phyloP scores from a whole-genome alignment of 768 basidiomycete genomes.

The Suillus alpinus region DNA sequence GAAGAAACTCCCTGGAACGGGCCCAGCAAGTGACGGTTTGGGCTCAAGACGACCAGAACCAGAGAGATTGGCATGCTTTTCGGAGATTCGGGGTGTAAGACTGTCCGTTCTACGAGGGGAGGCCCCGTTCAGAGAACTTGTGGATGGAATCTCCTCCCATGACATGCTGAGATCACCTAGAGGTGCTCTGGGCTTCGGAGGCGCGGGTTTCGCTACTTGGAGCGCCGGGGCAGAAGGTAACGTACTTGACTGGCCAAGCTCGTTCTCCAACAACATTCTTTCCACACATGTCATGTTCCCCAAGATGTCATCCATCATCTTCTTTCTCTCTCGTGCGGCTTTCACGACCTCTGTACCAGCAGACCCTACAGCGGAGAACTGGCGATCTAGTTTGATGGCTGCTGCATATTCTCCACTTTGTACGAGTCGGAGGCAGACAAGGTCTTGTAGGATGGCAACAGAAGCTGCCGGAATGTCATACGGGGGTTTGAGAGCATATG shows the following conservation, averaged over 20 bases:
- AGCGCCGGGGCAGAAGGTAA: conserved; percentile 17
- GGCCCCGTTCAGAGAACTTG: conserved; percentile 8
- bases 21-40: not conserved
- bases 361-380: conserved; percentile 47
- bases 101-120: not conserved
- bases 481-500: conserved; percentile 58
- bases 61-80: conserved; percentile 19
- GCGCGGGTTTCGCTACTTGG: conserved; percentile 7
- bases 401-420: conserved; percentile 66
- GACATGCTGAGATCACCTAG: conserved; percentile 44
- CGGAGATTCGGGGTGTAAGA: conserved; percentile 15
- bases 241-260: conserved; percentile 41
- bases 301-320: conserved; percentile 71
- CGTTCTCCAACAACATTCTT: conserved; percentile 57
- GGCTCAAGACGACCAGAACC: conserved; percentile 5
- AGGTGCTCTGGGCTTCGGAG: conserved; percentile 21
- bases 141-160: conserved; percentile 54
- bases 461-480: conserved; percentile 43
- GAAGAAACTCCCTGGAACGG: conserved; percentile 7
- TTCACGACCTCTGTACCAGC: conserved; percentile 31
- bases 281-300: conserved; percentile 61
- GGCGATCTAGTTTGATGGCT: conserved; percentile 75
- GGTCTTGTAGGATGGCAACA: conserved; percentile 64
- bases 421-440: conserved; percentile 76
- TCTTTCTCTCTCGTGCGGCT: conserved; percentile 49